Conservation (phyloP, 306 rosid species). For the Bauhinia variegata region DNA sequence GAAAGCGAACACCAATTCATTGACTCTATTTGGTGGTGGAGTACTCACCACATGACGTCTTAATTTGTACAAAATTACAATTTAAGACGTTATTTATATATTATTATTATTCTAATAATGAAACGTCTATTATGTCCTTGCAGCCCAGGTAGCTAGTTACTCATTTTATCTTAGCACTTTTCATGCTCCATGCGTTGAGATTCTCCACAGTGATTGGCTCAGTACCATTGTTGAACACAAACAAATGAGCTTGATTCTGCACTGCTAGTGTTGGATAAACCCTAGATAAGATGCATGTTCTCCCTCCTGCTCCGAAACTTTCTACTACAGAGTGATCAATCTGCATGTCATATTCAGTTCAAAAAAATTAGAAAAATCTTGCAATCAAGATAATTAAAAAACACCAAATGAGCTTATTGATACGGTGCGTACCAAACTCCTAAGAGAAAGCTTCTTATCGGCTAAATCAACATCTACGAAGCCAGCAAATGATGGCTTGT, state of each 20-base stretch:
- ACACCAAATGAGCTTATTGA: too few species aligned
- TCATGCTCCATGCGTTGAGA: slow-evolving; percentile 85
- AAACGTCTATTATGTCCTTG: too few species aligned
- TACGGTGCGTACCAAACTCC: slow-evolving; percentile 69
- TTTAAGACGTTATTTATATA: too few species aligned
- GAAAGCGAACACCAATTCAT: too few species aligned
- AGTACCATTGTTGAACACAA: slow-evolving; percentile 77
- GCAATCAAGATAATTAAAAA: too few species aligned
- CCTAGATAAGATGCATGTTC: slow-evolving; percentile 77
- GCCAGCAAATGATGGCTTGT: slow-evolving; percentile 83
- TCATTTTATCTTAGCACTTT: slow-evolving; percentile 39
- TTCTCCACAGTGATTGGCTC: slow-evolving; percentile 56
- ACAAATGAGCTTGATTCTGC: slow-evolving; percentile 57
- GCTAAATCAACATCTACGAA: slow-evolving; percentile 63
- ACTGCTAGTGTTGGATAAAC: slow-evolving; percentile 79
- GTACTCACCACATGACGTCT: too few species aligned
- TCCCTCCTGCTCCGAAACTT: slow-evolving; percentile 80
- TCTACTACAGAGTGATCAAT: slow-evolving; percentile 92
- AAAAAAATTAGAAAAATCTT: too few species aligned
- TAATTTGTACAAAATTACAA: too few species aligned
- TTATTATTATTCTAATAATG: too few species aligned
- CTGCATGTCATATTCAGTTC: slow-evolving; percentile 49
- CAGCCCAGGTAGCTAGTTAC: too few species aligned
- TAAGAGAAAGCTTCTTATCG: slow-evolving; percentile 60
- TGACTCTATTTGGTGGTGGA: too few species aligned